Conservation (phyloP, 2,329 filamentous ascomycete genomes). For the Botrytis pseudocinerea region DNA sequence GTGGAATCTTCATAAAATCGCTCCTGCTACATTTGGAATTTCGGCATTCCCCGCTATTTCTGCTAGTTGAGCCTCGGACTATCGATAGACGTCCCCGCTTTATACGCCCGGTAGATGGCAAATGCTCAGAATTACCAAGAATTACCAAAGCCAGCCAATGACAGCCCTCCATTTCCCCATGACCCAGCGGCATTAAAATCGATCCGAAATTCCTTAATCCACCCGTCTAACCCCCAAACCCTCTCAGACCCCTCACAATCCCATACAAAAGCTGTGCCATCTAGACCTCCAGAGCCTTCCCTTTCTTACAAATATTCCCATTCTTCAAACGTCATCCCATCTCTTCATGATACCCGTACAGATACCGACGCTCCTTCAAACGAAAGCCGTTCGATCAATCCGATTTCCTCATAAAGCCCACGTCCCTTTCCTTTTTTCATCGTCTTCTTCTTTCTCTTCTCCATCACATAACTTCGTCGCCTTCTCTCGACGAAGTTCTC, state of each 20-base stretch:
- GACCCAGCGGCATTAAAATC: background rate
- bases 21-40: background rate
- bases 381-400: background rate
- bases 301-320: slow-evolving; percentile 18
- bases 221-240: background rate
- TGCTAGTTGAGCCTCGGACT: background rate
- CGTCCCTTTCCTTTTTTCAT: background rate
- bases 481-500: background rate
- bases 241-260: background rate
- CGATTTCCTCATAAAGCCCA: background rate
- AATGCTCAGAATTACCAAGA: background rate
- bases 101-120: background rate
- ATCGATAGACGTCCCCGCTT: background rate
- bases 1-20: no score
- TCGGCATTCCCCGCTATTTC: background rate
- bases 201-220: background rate
- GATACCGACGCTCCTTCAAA: background rate
- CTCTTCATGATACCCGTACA: background rate
- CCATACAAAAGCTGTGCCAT: background rate
- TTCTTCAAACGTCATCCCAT: slow-evolving; percentile 4
- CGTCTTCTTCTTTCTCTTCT: background rate
- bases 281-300: background rate
- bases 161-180: background rate
- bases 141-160: background rate
- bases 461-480: background rate